Base-by-base conservation (phyloP, 176 grass and related monocot species). In the Aegilops longissima region DNA sequence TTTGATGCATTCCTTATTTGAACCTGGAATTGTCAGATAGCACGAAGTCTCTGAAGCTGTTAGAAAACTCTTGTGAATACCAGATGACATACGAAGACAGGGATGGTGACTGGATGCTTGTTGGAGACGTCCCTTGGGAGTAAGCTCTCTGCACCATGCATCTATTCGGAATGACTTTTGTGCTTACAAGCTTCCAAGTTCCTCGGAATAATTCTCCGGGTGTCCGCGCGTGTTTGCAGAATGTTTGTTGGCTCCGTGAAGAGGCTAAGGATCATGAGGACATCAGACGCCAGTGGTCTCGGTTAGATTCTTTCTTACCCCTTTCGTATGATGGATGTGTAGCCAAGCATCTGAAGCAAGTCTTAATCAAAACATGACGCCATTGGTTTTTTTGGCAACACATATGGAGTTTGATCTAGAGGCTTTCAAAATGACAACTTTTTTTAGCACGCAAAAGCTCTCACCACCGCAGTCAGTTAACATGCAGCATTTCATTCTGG, bases 61-160 rank as follows among this genome's bases (percentile, higher is more conserved):
- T 95, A 71, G 91, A 95, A 21, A 87, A 68, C 80, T 85, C 89
- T 9, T 90, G 85, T 1, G 91, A 92, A 24, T 97, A 91, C 72
- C 86, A 92, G 83, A 87, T 97, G 33, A 97, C 95, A 8, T 97
- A 97, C 0, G 95, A 97, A 90, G 95, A 97, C 77, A 91, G 81
- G 61, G 95, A 97, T 59, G 95, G 95, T 8, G 95, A 97, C 54
- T 97, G 95, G 95, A 97, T 97, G 95, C 89, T 97, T 14, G 93
- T 97, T 69, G 95, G 95, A 85, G 95, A 97, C 81, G 95, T 97
- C 66, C 95, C 95, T 10, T 97, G 95, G 95, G 88, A 89, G 93
- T 95, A 90, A 91, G 77, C 20, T 24, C 12, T 23, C 38, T 79
- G 18, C 12, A 25, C 61, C 52, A 13, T 11, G n/a, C 36, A 59